phyloP scores from a whole-genome alignment of 2,329 filamentous ascomycete genomes.

The Bisporella sp. region DNA sequence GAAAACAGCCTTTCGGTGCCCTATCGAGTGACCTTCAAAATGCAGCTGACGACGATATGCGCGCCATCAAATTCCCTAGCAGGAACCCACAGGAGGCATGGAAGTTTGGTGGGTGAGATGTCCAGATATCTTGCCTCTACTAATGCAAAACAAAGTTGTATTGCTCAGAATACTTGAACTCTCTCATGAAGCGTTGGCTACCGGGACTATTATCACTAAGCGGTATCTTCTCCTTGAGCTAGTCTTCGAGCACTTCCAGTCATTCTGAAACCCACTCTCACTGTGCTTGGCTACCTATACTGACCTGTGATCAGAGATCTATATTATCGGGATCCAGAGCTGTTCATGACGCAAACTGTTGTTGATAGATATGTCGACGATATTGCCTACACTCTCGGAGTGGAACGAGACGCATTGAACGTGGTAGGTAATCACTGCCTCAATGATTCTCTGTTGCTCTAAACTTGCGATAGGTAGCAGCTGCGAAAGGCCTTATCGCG shows the following conservation, averaged over 20 bases:
- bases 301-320: constrained; percentile 54
- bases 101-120: constrained; percentile 41
- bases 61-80: constrained; percentile 38
- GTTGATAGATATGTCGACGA: constrained; percentile 71
- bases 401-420: constrained; percentile 59
- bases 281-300: too few species aligned
- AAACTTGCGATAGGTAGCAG: constrained; percentile 49
- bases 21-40: not conserved
- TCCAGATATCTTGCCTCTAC: constrained; percentile 6
- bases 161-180: constrained; percentile 52
- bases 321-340: constrained; percentile 67
- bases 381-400: constrained; percentile 60
- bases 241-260: not conserved
- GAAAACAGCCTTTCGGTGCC: not conserved
- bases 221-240: constrained; percentile 36
- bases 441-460: not conserved
- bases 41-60: constrained; percentile 1
- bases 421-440: constrained; percentile 48
- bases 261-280: not conserved
- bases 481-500: constrained; percentile 63
- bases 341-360: constrained; percentile 62
- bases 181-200: constrained; percentile 50
- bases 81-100: constrained; percentile 38
- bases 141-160: constrained; percentile 35
- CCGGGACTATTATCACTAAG: constrained; percentile 51